These are phyloP conservation scores for Diutina siamensis DNA, from an alignment of 1,139 yeast species.

Conservation along the genomic window DNA sequence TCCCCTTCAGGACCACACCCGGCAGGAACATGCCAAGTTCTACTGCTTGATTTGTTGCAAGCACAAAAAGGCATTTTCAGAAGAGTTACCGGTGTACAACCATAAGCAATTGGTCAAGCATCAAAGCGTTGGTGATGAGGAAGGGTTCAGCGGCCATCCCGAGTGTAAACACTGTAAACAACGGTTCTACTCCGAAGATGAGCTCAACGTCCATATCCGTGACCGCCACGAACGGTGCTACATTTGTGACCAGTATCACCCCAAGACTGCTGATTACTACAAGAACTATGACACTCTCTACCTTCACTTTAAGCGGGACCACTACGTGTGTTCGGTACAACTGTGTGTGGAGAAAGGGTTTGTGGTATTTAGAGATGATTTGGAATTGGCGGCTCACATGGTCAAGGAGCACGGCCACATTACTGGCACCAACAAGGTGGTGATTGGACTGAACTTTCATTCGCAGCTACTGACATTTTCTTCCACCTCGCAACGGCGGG, in stretches of 20 bases:
- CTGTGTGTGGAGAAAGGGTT: conserved; percentile 82
- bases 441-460: conserved; percentile 42
- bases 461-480: conserved; percentile 55
- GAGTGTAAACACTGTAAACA: conserved; percentile 70
- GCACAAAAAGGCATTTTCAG: conserved; percentile 66
- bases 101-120: conserved; percentile 58
- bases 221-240: conserved; percentile 83
- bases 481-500: conserved; percentile 8
- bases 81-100: conserved; percentile 55
- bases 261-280: conserved; percentile 65
- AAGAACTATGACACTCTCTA: conserved; percentile 63
- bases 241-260: conserved; percentile 67
- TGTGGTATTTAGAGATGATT: conserved; percentile 80
- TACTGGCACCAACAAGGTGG: conserved; percentile 34
- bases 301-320: conserved; percentile 61
- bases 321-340: conserved; percentile 70
- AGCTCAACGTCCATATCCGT: conserved; percentile 69
- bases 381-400: conserved; percentile 85
- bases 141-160: conserved; percentile 86
- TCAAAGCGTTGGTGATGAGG: conserved; percentile 52
- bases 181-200: conserved; percentile 84
- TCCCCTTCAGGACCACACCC: conserved; percentile 54
- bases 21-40: conserved; percentile 44
- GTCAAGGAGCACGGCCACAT: conserved; percentile 64
- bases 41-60: conserved; percentile 69